Percentiles rank a stretch among this genome's conserved stretches.
phyloP scores from a whole-genome alignment of 2,329 filamentous ascomycete species.

The Emergomyces pasteurianus region DNA sequence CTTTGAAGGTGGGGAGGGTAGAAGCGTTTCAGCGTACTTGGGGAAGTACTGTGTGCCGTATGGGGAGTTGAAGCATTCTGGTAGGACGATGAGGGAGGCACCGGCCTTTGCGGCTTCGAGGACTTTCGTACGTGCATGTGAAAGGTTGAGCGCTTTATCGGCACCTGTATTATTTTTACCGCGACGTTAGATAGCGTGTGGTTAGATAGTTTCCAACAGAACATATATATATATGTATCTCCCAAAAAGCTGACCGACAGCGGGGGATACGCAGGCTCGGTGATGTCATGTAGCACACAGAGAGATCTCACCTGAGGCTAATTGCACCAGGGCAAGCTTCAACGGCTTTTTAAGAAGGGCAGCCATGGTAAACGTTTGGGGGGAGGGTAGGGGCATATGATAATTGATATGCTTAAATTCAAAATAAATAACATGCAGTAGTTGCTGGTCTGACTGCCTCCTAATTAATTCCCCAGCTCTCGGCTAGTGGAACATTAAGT shows the following conservation, averaged over 20 bases:
- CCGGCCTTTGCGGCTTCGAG: conserved; percentile 64
- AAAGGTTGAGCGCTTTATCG: conserved; percentile 77
- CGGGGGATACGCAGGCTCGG: conserved; percentile 5
- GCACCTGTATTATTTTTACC: conserved; percentile 37
- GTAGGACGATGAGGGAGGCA: conserved; percentile 78
- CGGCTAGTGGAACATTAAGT: too few relatives aligned
- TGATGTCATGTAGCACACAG: conserved; percentile 4
- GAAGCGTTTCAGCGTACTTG: conserved; percentile 79
- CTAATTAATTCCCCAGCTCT: too few relatives aligned
- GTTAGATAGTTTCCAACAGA: not conserved
- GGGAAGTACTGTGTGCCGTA: conserved; percentile 90
- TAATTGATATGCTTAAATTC: not conserved
- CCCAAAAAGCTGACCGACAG: conserved; percentile 10
- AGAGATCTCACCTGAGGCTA: conserved; percentile 50
- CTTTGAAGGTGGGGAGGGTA: conserved; percentile 58
- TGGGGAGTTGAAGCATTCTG: conserved; percentile 98
- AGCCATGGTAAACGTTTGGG: conserved; percentile 29
- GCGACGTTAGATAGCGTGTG: not conserved
- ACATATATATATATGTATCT: not conserved
- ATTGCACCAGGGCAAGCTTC: conserved; percentile 70
- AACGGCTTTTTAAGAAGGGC: conserved; percentile 60
- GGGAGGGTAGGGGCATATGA: not conserved
- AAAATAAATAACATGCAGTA: too few relatives aligned
- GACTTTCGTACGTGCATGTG: conserved; percentile 68
- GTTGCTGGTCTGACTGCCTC: not conserved